Evolutionary conservation across 2,329 filamentous ascomycete species (phyloP), one percentile per base, ranked within the genome.

Genomic region (Ophiostoma piceae): DNA sequence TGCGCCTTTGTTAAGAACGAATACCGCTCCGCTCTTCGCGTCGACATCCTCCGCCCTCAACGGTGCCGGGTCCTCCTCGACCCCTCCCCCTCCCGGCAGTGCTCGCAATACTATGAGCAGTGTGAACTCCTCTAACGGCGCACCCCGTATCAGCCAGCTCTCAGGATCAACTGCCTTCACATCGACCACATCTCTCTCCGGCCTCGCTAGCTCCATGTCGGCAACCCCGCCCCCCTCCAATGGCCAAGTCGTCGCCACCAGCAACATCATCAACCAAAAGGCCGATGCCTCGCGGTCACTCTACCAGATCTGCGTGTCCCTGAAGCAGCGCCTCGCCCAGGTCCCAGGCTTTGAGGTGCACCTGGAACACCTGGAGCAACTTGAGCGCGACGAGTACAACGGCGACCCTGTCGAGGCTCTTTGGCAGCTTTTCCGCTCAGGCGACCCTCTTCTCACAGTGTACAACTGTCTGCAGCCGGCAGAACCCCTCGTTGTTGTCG

Each of bases 211-310:
- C 74, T 76, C 80, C 14, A 41, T 39, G 35, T n/a, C 22, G 37
- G 37, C 79, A 43, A 74, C 75, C n/a, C 72, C 80, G 68, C 72
- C 80, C 68, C 73, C 76, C 11, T 81, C 84, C 66, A 86, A 83
- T 71, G 88, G 88, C 65, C 87, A 87, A 71, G 86, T 94, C 72
- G 82, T 92, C 76, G 91, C 93, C 72, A 92, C 91, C 71, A 87
- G 91, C 79, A 97, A 97, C 79, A 96, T 99, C 79, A 97, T 99
- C 84, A 99, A 99, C 81, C 92, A 94, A 80, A 91, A 92, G 78
- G 95, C 94, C 78, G 94, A 97, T 78, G 94, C 95, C 74, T 92
- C 92, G 70, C 87, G 90, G 71, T 97, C 94, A 12, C 87, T 99
- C 32, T 99, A 97, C 80, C 94, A 98, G 80, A 97, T 96, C 79